These are phyloP conservation scores for Yamadazyma nakazawae DNA, from an alignment of 805 yeast genomes.

Conservation along the genomic window DNA sequence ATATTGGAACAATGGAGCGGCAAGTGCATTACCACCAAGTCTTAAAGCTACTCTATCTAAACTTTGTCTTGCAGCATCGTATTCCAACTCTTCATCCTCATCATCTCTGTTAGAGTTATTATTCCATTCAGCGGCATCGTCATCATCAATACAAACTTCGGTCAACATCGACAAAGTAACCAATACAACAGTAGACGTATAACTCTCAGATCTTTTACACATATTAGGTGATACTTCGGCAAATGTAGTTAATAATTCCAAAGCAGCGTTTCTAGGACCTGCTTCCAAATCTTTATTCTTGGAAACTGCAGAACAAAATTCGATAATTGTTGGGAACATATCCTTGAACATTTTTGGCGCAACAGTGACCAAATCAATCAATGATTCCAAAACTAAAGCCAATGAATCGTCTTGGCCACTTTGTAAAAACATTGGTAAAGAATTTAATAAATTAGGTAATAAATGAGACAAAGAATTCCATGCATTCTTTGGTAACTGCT, in stretches of 20 bases:
- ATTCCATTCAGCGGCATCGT: slow-evolving; percentile 85
- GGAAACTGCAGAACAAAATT: slow-evolving; percentile 79
- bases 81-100: slow-evolving; percentile 78
- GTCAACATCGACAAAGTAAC: slow-evolving; percentile 82
- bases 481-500: slow-evolving; percentile 68
- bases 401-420: slow-evolving; percentile 78
- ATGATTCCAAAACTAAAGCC: slow-evolving; percentile 81
- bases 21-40: slow-evolving; percentile 78
- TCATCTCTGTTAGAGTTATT: slow-evolving; percentile 73
- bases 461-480: slow-evolving; percentile 79
- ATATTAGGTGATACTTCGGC: slow-evolving; percentile 91
- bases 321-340: slow-evolving; percentile 84
- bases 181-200: slow-evolving; percentile 68
- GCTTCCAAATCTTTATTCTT: slow-evolving; percentile 80
- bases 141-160: slow-evolving; percentile 86
- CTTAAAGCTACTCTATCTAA: slow-evolving; percentile 84
- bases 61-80: slow-evolving; percentile 92
- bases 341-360: slow-evolving; percentile 94
- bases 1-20: slow-evolving; percentile 81
- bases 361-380: slow-evolving; percentile 85
- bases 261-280: slow-evolving; percentile 75
- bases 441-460: slow-evolving; percentile 79
- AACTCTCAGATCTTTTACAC: slow-evolving; percentile 79
- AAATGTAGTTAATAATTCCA: slow-evolving; percentile 86
- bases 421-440: slow-evolving; percentile 79